Base-by-base conservation (phyloP, 1,284 basidiomycete genomes). In the Vanrija pseudolonga region DNA sequence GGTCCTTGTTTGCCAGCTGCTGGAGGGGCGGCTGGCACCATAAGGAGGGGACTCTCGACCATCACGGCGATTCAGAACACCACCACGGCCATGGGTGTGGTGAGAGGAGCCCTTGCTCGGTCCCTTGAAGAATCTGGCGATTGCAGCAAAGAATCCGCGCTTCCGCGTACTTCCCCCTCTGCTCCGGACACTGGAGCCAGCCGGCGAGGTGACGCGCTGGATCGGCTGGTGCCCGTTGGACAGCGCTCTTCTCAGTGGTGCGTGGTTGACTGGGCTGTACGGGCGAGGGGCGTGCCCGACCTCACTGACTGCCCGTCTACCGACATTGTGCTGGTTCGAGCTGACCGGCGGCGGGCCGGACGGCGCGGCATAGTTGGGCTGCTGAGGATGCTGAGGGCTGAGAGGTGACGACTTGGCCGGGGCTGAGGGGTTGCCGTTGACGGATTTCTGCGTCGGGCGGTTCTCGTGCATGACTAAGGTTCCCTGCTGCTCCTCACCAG, bases 381-480 rank as follows among this genome's bases (percentile, higher is more conserved):
- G 26, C 24, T 39, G 41, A 17, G 24, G 41, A 37, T 42, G n/a
- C 6, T 45, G n/a, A 18, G 26, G 26, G 26, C 26, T 17, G 15
- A 65, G 56, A 14, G 67, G 67, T 18, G 62, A 65, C 22, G 58
- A 60, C 42, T 60, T 58, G 28, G 39, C 24, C 12, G 53, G 53
- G 9, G 43, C 26, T 3, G 40, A 22, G 1, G 24, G n/a, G 45
- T 53, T 41, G 46, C 51, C 39, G 15, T 40, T 40, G 9, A 32
- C 12, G 4, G 32, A 32, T 12, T 32, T 32, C n/a, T n/a, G 9
- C 39, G 8, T 40, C n/a, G 61, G 62, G 20, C 63, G 59, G 55
- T 74, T 77, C 58, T 75, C 73, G 50, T 77, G 75, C 20, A 77
- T 66, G 15, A 73, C 69, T 3, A 73, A 53, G 6, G 66, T 67